These are phyloP conservation scores for Trichothecium sympodiale DNA, from an alignment of 2,329 filamentous ascomycete species.

Conservation along the genomic window DNA sequence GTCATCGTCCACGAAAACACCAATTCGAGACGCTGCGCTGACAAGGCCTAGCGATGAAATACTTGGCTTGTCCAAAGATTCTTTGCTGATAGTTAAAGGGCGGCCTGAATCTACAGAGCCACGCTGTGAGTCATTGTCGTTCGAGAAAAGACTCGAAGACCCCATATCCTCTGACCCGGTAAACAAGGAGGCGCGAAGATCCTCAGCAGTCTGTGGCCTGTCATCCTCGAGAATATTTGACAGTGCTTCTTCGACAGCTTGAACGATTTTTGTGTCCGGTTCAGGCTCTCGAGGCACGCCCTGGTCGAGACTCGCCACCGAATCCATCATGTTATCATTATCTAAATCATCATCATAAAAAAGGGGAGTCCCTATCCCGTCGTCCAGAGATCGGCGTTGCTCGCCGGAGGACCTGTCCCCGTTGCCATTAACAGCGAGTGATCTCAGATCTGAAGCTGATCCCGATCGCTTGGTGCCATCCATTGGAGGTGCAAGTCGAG, in stretches of 20 bases:
- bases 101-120: constrained; percentile 48
- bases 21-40: constrained; percentile 74
- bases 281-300: constrained; percentile 42
- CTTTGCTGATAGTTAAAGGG: constrained; percentile 23
- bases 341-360: constrained; percentile 80
- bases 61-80: constrained; percentile 58
- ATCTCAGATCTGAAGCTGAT: constrained; percentile 36
- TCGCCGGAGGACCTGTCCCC: constrained; percentile 26
- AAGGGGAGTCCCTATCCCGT: constrained; percentile 36
- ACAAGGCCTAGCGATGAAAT: constrained; percentile 86
- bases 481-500: constrained; percentile 28
- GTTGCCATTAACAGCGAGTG: constrained; percentile 23
- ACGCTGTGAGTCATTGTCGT: constrained; percentile 49
- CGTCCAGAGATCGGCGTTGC: constrained; percentile 60
- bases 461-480: constrained; percentile 28
- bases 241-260: constrained; percentile 85
- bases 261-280: constrained; percentile 70
- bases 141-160: constrained; percentile 37
- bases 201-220: constrained; percentile 50
- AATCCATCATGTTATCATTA: constrained; percentile 57
- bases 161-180: constrained; percentile 19
- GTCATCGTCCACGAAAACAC: constrained; percentile 89
- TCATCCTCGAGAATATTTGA: constrained; percentile 85
- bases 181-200: constrained; percentile 57
- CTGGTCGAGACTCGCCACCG: constrained; percentile 68